Base-by-base conservation (phyloP, 345 rosid genomes). In the Theobroma cacao region DNA sequence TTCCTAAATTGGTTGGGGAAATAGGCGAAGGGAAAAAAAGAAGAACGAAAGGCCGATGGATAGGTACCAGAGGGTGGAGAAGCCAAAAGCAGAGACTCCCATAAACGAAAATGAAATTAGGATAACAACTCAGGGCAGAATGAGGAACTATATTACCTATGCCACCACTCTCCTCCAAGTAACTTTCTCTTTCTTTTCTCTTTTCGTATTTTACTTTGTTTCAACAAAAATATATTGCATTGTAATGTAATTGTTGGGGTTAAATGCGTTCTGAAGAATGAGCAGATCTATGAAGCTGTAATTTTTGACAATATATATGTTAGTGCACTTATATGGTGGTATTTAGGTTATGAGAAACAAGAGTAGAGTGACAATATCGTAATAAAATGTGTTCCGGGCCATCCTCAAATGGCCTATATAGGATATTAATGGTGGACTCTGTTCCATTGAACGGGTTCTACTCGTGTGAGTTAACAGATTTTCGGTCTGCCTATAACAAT, bases 111-210 rank as follows among this genome's bases (percentile, higher is more conserved):
- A 88, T 72, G 91, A 88, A 85, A 84, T 88, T 78, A 84, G 91
- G 34, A 79, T 88, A 34, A 88, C 89, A 3, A 82, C 86, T 76
- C 91, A 84, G 66, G 91, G 91, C 68, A 81, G 91, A 83, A 88
- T 88, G 88, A 88, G 89, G 64, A 88, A 81, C 60, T 88, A 88
- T 60, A 92, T 92, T 87, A 87, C 97, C 31, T 92, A 92, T 63
- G 97, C 97, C 73, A 85, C 90, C 90, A 84, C 86, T 86, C 91
- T 92, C 82, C 88, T 92, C 65, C 94, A 87, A 85, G 93, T 91
- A 81, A 20, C 55, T 66, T 66, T 33, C 52, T 33, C 52, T 31
- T 40, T 64, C 72, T 45, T 18, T 53, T 34, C 40, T 18, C 52
- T 33, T 31, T 48, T 65, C 47, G 0, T 79, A 41, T 20, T 67